phyloP scores from a whole-genome alignment of 805 yeast genomes.

The Yarrowia sp. region DNA sequence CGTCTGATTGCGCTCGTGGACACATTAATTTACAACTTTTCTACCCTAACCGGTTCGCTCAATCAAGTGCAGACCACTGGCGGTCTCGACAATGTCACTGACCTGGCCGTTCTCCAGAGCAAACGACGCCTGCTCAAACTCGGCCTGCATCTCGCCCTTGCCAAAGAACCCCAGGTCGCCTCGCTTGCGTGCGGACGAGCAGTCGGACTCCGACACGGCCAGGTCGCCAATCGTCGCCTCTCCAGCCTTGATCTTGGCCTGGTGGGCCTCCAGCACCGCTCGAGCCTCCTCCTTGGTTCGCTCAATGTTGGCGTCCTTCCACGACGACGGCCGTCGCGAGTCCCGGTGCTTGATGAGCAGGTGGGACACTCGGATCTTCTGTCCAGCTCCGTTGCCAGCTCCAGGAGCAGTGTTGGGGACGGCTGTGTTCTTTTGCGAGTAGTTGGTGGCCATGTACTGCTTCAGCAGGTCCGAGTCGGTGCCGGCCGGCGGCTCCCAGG shows the following conservation, averaged over 20 bases:
- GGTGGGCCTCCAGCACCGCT: slow-evolving; percentile 55
- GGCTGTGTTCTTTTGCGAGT: slow-evolving; percentile 35
- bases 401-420: slow-evolving; percentile 29
- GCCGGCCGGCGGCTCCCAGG: slow-evolving; percentile 91
- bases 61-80: slow-evolving; percentile 86
- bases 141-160: slow-evolving; percentile 91
- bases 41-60: slow-evolving; percentile 66
- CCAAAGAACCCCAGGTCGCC: slow-evolving; percentile 93
- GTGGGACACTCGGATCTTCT: slow-evolving; percentile 78
- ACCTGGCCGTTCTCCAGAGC: slow-evolving; percentile 77
- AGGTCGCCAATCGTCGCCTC: slow-evolving; percentile 64
- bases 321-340: slow-evolving; percentile 86
- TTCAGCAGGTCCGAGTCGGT: slow-evolving; percentile 62
- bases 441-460: slow-evolving; percentile 50
- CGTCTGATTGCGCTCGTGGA: no score
- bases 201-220: slow-evolving; percentile 83
- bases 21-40: slow-evolving; percentile 7
- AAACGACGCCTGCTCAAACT: slow-evolving; percentile 86
- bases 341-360: slow-evolving; percentile 77
- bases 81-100: slow-evolving; percentile 80
- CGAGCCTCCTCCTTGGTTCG: slow-evolving; percentile 78
- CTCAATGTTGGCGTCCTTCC: slow-evolving; percentile 78
- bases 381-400: slow-evolving; percentile 35
- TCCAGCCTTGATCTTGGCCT: slow-evolving; percentile 60
- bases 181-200: slow-evolving; percentile 78